Percentiles rank a stretch among this genome's conserved stretches.
These are phyloP conservation scores for Diaporthe eres DNA, from an alignment of 2,329 filamentous ascomycete genomes.

Conservation along the genomic window DNA sequence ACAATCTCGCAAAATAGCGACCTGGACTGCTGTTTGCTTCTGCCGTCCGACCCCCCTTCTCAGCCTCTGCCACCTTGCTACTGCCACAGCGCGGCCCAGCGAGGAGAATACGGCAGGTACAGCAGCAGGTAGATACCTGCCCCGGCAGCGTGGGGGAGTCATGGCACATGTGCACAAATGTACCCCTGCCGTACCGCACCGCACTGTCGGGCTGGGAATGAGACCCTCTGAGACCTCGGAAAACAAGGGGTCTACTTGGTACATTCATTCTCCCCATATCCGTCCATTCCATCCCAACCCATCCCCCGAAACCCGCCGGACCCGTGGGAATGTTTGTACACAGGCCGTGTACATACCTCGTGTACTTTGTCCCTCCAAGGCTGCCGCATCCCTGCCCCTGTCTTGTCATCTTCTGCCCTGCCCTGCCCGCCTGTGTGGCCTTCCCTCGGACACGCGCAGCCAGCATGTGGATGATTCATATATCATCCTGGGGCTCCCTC, in stretches of 20 bases:
- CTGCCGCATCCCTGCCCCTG: slow-evolving; percentile 22
- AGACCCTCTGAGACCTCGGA: slow-evolving; percentile 9
- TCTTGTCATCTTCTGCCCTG: slow-evolving; percentile 29
- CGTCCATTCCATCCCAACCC: background rate
- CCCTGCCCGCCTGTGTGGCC: slow-evolving; percentile 35
- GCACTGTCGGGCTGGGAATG: background rate
- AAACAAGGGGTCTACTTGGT: background rate
- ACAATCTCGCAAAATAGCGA: slow-evolving; percentile 34
- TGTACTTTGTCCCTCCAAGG: slow-evolving; percentile 7
- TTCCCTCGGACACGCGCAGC: slow-evolving; percentile 39
- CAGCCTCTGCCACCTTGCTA: background rate
- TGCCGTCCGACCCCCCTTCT: slow-evolving; percentile 35
- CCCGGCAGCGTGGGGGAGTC: slow-evolving; percentile 3
- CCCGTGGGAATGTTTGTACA: slow-evolving; percentile 35
- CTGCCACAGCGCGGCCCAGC: too few relatives aligned
- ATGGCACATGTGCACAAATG: background rate
- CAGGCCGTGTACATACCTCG: background rate
- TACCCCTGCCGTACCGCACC: background rate
- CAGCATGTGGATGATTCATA: slow-evolving; percentile 40
- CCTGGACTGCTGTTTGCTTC: slow-evolving; percentile 26
- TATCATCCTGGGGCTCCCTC: slow-evolving; percentile 41
- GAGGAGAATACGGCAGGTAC: background rate
- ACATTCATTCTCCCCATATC: background rate
- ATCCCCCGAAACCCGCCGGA: slow-evolving; percentile 36
- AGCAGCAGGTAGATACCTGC: background rate